Base-by-base conservation (phyloP, 345 rosid genomes). In the Syzygium oleosum region DNA sequence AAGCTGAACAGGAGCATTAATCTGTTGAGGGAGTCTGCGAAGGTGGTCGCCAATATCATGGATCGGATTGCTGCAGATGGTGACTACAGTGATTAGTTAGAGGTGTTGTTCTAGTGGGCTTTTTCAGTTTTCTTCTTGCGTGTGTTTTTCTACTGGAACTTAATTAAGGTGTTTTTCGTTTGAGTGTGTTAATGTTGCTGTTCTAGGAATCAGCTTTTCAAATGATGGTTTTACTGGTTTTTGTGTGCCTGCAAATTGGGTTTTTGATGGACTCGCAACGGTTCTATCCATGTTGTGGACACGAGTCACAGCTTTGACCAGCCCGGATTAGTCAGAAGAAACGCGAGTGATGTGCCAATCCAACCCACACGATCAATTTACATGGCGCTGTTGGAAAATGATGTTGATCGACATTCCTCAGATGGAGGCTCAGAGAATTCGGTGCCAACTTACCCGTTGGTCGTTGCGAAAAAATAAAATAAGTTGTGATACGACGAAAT, bases 1-100 rank as follows among this genome's bases (percentile, higher is more conserved):
- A 90, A 85, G 87, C 87, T 92, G 84, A 86, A 87, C 77, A 84
- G 43, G 52, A 88, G 91, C 85, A 85, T 92, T 63, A 22, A 86
- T 77, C 63, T 90, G 27, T 58, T 90, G 25, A 85, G 19, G 78
- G 90, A 87, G 87, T 88, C 93, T 5, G 86, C 52, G 84, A 85
- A 84, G 68, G 89, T 89, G 22, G 84, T 90, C 3, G 73, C 88
- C 2, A 86, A 89, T 7, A 86, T 89, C 52, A 87, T 87, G 83
- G 90, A 90, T 51, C 80, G 85, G 51, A 86, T 86, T 73, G 86
- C 87, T 6, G 3, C 77, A 22, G 13, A 52, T 12, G 52, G 53
- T 51, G 84, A 8, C 14, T 63, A n/a, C 77, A 14, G 19, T 29
- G 77, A 14, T 63, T 63, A 31, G 34, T 63, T 29, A 14, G 77